These are phyloP conservation scores for Leucaena leucocephala DNA, from an alignment of 306 rosid species.

Conservation along the genomic window DNA sequence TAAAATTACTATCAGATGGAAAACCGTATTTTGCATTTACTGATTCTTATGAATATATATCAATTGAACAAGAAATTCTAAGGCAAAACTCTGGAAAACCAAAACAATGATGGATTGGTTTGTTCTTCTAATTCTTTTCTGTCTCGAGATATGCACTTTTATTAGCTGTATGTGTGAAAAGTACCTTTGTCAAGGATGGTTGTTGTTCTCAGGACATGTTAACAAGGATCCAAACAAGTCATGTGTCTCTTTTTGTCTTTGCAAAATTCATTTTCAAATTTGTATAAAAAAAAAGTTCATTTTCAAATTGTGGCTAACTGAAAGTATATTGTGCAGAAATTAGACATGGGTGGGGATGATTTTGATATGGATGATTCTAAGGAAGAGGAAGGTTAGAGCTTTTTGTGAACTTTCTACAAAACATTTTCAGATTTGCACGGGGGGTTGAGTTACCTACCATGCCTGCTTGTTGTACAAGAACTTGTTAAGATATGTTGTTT, in stretches of 20 bases:
- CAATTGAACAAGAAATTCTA: background rate
- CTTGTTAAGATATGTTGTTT: background rate
- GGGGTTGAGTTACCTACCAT: background rate
- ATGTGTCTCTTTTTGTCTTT: background rate
- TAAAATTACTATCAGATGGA: background rate
- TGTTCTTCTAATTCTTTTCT: background rate
- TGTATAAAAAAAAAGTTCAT: too few relatives aligned
- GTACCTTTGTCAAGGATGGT: background rate
- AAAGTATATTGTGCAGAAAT: constrained; percentile 17
- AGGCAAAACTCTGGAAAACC: background rate
- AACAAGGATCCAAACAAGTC: background rate
- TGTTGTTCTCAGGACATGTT: background rate
- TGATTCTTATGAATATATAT: background rate
- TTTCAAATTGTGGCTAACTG: background rate
- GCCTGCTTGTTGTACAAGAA: background rate
- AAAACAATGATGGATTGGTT: background rate
- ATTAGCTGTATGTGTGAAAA: background rate
- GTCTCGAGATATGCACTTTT: background rate
- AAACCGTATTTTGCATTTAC: background rate
- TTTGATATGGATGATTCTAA: constrained; percentile 30
- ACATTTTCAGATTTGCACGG: background rate
- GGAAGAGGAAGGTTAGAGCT: constrained; percentile 32
- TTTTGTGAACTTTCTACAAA: background rate
- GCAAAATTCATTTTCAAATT: background rate
- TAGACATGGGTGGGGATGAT: constrained; percentile 34